Percentiles rank a stretch among this genome's conserved stretches.
These are phyloP conservation scores for Leucaena leucocephala DNA, from an alignment of 306 rosid genomes.

Conservation along the genomic window DNA sequence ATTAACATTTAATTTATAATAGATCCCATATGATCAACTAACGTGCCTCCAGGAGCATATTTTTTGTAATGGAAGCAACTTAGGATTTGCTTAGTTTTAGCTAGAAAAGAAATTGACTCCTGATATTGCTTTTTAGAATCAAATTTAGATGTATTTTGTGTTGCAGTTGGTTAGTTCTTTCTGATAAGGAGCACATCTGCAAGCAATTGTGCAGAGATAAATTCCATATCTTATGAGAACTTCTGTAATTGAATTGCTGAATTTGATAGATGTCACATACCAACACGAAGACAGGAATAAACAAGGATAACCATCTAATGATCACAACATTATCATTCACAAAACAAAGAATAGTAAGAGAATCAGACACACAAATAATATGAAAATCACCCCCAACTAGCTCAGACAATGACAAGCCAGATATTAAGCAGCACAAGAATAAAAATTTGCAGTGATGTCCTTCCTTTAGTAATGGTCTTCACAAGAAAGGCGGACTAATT, in stretches of 20 bases:
- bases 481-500: conserved; percentile 13
- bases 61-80: no score
- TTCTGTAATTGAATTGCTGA: conserved; percentile 39
- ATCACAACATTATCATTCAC: conserved; percentile 53
- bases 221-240: conserved; percentile 26
- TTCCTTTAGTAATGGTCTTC: conserved; percentile 25
- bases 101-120: no score
- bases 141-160: not conserved
- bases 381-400: conserved; percentile 41
- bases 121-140: conserved; percentile 1
- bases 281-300: conserved; percentile 32
- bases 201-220: not conserved
- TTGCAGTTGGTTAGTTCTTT: not conserved
- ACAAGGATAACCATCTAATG: conserved; percentile 34
- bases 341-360: conserved; percentile 41
- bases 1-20: not conserved
- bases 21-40: not conserved
- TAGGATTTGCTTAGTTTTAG: no score
- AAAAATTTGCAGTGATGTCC: conserved; percentile 24
- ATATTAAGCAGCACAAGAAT: conserved; percentile 37
- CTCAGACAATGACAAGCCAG: conserved; percentile 36
- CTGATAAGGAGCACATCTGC: not conserved
- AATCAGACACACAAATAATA: conserved; percentile 48
- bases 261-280: conserved; percentile 28
- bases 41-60: no score